Conservation (phyloP, 768 basidiomycete genomes). For the Leccinum variicolor region DNA sequence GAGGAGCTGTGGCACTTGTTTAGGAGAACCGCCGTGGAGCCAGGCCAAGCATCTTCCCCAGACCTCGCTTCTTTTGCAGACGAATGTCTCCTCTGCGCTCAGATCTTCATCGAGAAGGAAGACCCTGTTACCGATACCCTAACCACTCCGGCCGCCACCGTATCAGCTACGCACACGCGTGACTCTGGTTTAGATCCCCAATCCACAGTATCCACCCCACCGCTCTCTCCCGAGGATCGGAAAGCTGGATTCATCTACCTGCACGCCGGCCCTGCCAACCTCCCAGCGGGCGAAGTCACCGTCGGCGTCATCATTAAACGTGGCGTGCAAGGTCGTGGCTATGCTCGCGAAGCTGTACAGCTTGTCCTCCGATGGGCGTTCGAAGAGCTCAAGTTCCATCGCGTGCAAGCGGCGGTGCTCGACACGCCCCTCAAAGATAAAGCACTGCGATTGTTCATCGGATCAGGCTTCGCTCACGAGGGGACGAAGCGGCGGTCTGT, state of each 20-base stretch:
- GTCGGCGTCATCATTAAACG: slow-evolving; percentile 52
- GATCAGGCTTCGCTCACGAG: slow-evolving; percentile 55
- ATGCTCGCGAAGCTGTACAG: slow-evolving; percentile 45
- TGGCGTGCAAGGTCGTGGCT: slow-evolving; percentile 37
- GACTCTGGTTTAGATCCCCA: neutral
- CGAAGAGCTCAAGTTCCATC: slow-evolving; percentile 33
- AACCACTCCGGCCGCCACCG: neutral
- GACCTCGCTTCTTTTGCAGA: slow-evolving; percentile 22
- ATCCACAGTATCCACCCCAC: neutral
- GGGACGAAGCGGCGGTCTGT: slow-evolving; percentile 58
- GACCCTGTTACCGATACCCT: neutral
- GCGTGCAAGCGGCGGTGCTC: slow-evolving; percentile 40
- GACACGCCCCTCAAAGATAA: slow-evolving; percentile 42
- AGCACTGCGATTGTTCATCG: slow-evolving; percentile 47
- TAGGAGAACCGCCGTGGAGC: slow-evolving; percentile 24
- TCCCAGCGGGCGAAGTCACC: slow-evolving; percentile 42
- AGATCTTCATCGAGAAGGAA: slow-evolving; percentile 9
- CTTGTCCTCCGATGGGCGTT: slow-evolving; percentile 46
- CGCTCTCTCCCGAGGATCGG: neutral
- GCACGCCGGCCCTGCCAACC: slow-evolving; percentile 14
- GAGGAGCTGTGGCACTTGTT: slow-evolving; percentile 23
- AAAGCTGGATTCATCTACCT: slow-evolving; percentile 29
- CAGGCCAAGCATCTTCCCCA: slow-evolving; percentile 24
- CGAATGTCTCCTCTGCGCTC: slow-evolving; percentile 30
- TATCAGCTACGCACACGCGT: neutral